phyloP scores from a whole-genome alignment of 768 basidiomycete species.

The Sutorius australiensis region DNA sequence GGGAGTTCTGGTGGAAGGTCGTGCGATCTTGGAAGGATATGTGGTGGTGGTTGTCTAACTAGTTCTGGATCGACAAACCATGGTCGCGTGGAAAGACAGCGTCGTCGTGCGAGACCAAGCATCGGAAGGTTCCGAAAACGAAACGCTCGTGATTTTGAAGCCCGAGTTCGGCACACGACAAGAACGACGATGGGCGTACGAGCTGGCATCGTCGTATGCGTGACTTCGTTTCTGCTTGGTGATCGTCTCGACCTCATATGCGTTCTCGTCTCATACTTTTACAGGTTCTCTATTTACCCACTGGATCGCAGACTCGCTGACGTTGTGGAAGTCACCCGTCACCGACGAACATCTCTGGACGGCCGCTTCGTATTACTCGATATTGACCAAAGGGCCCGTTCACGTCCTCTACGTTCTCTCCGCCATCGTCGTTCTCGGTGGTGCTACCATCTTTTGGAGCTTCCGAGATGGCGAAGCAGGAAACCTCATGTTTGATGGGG shows the following conservation, averaged over 20 bases:
- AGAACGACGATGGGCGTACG: conserved; percentile 58
- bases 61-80: conserved; percentile 66
- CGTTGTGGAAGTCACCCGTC: conserved; percentile 83
- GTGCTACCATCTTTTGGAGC: conserved; percentile 70
- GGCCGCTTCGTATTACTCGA: conserved; percentile 77
- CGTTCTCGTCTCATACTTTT: background rate
- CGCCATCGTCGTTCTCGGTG: conserved; percentile 57
- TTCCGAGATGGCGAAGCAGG: conserved; percentile 72
- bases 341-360: conserved; percentile 85
- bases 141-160: conserved; percentile 12
- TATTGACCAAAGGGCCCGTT: conserved; percentile 63
- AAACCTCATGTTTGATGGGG: conserved; percentile 90
- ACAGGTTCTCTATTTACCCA: conserved; percentile 80
- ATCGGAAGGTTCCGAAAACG: conserved; percentile 15
- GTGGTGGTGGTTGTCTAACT: conserved; percentile 21
- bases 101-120: conserved; percentile 6
- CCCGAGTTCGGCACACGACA: conserved; percentile 9
- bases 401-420: conserved; percentile 54
- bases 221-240: conserved; percentile 82
- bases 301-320: conserved; percentile 91
- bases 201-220: conserved; percentile 68
- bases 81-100: conserved; percentile 34
- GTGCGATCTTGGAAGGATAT: conserved; percentile 27
- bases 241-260: conserved; percentile 8
- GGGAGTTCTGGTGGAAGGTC: conserved; percentile 52